Evolutionary conservation across 2,329 filamentous ascomycete genomes (phyloP).

Genomic region (Xylariomycetidae sp.): DNA sequence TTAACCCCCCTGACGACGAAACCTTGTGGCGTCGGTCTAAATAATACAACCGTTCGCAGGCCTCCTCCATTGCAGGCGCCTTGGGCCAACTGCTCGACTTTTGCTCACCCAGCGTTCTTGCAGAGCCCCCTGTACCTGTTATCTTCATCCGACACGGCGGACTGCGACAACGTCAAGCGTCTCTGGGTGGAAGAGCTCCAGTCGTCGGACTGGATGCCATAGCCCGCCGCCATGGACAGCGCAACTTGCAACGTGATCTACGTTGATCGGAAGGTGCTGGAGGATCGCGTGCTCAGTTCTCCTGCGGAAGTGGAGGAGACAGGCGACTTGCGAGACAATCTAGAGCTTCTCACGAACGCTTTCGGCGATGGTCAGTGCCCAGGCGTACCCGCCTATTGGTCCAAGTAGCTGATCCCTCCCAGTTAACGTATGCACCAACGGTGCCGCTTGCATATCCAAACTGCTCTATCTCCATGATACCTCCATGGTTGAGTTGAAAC

Average conservation of each 20-base stretch:
- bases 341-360: conserved; percentile 44
- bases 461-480: conserved; percentile 48
- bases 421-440: conserved; percentile 52
- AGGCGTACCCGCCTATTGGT: conserved; percentile 1
- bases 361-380: conserved; percentile 47
- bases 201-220: conserved; percentile 56
- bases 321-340: conserved; percentile 36
- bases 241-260: conserved; percentile 54
- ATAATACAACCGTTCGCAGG: too few species aligned
- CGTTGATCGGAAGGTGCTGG: conserved; percentile 47
- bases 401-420: conserved; percentile 5
- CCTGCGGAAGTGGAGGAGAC: conserved; percentile 24
- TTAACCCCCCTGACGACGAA: not conserved
- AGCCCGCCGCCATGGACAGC: conserved; percentile 50
- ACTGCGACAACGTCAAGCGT: conserved; percentile 14
- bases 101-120: not conserved
- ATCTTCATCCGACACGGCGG: conserved; percentile 3
- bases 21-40: not conserved
- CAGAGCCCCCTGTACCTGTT: not conserved
- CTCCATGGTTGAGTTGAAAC: conserved; percentile 45
- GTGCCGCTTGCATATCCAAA: conserved; percentile 46
- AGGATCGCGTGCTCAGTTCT: conserved; percentile 36
- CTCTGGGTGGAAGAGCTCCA: conserved; percentile 48
- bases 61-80: too few species aligned
- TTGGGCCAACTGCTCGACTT: not conserved